phyloP scores from a whole-genome alignment of 176 grass and related monocot species.

The Juncus effusus region DNA sequence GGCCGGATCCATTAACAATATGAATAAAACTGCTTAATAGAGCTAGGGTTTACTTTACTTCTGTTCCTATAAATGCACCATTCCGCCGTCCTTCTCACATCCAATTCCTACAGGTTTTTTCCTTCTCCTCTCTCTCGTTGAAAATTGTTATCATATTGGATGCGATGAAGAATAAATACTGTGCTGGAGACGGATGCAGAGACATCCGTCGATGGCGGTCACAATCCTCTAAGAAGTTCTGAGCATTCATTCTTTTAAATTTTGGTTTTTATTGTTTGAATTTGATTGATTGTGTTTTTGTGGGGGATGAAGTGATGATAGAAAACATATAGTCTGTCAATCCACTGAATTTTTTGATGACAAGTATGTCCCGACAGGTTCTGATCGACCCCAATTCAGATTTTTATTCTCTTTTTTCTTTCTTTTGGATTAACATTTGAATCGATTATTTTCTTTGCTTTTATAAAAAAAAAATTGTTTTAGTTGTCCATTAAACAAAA shows the following conservation, averaged over 20 bases:
- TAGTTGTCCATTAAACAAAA: no score
- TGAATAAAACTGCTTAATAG: no score
- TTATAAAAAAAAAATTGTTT: no score
- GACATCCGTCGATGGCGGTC: constrained; percentile 45
- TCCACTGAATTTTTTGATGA: constrained; percentile 77
- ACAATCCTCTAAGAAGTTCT: constrained; percentile 98
- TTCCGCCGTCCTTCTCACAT: no score
- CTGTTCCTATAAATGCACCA: no score
- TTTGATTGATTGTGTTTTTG: not conserved
- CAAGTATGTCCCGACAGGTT: constrained; percentile 67
- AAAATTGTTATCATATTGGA: no score
- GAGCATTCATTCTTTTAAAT: constrained; percentile 27
- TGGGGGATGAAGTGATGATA: constrained; percentile 54
- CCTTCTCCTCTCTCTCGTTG: not conserved
- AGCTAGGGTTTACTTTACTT: no score
- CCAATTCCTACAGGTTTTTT: no score
- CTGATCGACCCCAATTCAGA: constrained; percentile 38
- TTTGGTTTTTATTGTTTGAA: not conserved
- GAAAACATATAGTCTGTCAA: constrained; percentile 73
- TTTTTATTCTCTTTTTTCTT: not conserved
- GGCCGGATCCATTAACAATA: no score
- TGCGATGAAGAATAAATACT: constrained; percentile 61
- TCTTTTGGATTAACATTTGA: no score
- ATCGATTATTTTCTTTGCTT: no score
- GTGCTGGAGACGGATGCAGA: constrained; percentile 40